Conservation (phyloP, 768 basidiomycete species). For the Lentinula lateritia region DNA sequence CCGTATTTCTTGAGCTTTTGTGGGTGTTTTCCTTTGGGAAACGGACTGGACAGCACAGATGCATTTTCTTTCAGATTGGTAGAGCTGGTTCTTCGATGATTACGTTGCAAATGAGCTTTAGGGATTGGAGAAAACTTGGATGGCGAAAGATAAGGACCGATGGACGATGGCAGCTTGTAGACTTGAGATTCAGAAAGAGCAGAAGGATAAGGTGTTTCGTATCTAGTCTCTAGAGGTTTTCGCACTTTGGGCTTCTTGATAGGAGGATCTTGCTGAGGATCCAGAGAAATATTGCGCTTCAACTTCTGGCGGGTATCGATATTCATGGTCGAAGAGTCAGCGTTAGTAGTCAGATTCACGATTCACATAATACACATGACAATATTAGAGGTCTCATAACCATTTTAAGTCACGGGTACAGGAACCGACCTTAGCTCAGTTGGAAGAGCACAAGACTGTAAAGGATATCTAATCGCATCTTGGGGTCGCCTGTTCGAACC, state of each 20-base stretch:
- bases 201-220: slow-evolving; percentile 19
- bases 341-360: too few species aligned
- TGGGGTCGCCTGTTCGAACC: slow-evolving; percentile 10
- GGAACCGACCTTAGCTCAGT: slow-evolving; percentile 42
- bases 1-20: slow-evolving; percentile 3
- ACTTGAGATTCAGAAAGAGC: slow-evolving; percentile 20
- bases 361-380: too few species aligned
- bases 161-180: slow-evolving; percentile 17
- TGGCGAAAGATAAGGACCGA: slow-evolving; percentile 15
- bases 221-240: slow-evolving; percentile 4
- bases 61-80: slow-evolving; percentile 16
- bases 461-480: slow-evolving; percentile 9
- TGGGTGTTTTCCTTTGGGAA: neutral
- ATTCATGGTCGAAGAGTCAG: neutral
- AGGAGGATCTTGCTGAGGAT: neutral
- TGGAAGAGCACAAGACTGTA: slow-evolving; percentile 50
- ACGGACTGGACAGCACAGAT: neutral
- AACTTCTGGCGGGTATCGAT: neutral
- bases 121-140: slow-evolving; percentile 39
- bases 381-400: too few species aligned
- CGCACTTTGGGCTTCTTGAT: slow-evolving; percentile 3
- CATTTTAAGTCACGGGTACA: too few species aligned
- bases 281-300: slow-evolving; percentile 3
- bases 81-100: slow-evolving; percentile 21
- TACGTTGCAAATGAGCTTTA: slow-evolving; percentile 23